These are phyloP conservation scores for Hyphopichia khmerensis DNA, from an alignment of 1,139 yeast species.

Conservation along the genomic window DNA sequence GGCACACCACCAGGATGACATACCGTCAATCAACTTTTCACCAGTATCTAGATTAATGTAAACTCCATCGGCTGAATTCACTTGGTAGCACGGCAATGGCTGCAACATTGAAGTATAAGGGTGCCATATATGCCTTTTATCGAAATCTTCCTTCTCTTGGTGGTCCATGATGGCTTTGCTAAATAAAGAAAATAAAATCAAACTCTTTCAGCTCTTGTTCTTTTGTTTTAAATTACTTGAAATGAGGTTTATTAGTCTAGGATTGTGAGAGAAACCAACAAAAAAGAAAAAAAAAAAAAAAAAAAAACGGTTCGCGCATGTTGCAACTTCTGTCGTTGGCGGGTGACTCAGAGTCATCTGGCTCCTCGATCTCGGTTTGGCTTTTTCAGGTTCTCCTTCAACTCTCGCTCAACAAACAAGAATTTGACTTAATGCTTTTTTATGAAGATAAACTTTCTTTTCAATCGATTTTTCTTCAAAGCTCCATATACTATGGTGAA, in stretches of 20 bases:
- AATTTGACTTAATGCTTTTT: too few species aligned
- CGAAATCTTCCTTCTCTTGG: conserved; percentile 14
- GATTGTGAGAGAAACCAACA: too few species aligned
- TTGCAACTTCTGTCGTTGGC: background rate
- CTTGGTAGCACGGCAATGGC: conserved; percentile 23
- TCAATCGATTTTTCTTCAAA: too few species aligned
- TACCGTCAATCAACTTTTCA: conserved; percentile 21
- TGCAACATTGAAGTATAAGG: conserved; percentile 25
- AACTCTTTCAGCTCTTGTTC: too few species aligned
- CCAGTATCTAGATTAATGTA: conserved; percentile 15
- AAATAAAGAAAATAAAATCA: too few species aligned
- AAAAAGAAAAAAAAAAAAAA: too few species aligned
- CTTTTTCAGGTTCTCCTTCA: too few species aligned
- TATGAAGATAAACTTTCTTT: background rate
- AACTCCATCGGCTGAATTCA: conserved; percentile 21
- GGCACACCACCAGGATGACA: conserved; percentile 36
- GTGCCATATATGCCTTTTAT: conserved; percentile 27
- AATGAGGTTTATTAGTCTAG: too few species aligned
- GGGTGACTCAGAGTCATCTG: conserved; percentile 1
- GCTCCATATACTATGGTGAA: too few species aligned
- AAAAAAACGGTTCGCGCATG: too few species aligned
- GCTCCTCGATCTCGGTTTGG: background rate
- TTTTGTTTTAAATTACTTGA: too few species aligned
- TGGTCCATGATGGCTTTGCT: background rate
- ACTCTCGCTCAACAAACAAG: too few species aligned